These are phyloP conservation scores for Escallonia herrerae DNA, from an alignment of 129 eudicot genomes.

Conservation along the genomic window DNA sequence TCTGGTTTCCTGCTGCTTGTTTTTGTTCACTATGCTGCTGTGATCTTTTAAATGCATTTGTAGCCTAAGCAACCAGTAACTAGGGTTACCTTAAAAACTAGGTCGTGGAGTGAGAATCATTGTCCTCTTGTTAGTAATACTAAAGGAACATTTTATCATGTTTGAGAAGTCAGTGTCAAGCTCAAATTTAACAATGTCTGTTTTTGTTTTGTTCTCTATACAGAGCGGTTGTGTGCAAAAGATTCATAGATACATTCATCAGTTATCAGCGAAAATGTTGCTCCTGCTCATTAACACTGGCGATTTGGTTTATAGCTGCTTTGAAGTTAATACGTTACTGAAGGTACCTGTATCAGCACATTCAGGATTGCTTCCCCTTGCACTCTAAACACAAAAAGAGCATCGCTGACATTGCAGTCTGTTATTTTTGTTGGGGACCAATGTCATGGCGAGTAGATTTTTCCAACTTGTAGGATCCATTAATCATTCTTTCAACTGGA, in stretches of 20 bases:
- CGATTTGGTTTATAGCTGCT: slow-evolving; percentile 6
- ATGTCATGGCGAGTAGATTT: slow-evolving; percentile 21
- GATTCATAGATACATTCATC: slow-evolving; percentile 29
- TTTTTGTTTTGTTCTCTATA: slow-evolving; percentile 11
- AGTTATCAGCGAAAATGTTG: slow-evolving; percentile 9
- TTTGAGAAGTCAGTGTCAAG: neutral
- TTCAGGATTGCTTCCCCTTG: slow-evolving; percentile 1
- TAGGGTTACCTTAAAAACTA: neutral
- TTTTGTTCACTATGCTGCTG: neutral
- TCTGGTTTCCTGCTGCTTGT: neutral
- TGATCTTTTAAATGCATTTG: neutral
- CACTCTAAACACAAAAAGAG: slow-evolving; percentile 11
- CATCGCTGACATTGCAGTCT: slow-evolving; percentile 19
- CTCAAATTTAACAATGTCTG: neutral
- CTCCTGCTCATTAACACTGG: slow-evolving; percentile 6
- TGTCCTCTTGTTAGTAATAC: neutral
- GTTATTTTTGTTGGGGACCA: slow-evolving; percentile 17
- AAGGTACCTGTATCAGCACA: slow-evolving; percentile 28
- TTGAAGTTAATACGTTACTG: slow-evolving; percentile 6
- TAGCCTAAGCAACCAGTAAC: too few species aligned
- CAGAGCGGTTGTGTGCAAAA: slow-evolving; percentile 75
- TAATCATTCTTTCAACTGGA: neutral
- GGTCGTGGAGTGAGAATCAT: neutral
- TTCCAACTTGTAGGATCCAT: slow-evolving; percentile 1
- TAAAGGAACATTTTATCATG: neutral